Percentiles rank a stretch among this genome's conserved stretches.
These are phyloP conservation scores for Candida maris DNA, from an alignment of 805 yeast species.

Conservation along the genomic window DNA sequence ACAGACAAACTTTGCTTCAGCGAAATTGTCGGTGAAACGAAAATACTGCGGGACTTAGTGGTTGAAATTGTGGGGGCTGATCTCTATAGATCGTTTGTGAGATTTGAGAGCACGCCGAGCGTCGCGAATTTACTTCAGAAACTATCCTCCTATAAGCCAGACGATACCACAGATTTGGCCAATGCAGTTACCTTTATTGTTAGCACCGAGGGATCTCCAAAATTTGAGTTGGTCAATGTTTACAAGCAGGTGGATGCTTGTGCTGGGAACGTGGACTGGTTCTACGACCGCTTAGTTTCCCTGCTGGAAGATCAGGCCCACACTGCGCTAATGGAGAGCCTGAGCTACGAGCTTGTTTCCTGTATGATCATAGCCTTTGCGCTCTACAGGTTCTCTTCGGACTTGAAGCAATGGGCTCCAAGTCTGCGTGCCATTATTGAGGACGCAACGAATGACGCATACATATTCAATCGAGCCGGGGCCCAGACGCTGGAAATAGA, in stretches of 20 bases:
- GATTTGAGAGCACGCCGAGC: conserved; percentile 5
- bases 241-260: conserved; percentile 13
- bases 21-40: conserved; percentile 19
- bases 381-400: conserved; percentile 16
- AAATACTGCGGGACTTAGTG: conserved; percentile 15
- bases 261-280: conserved; percentile 20
- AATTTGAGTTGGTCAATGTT: conserved; percentile 22
- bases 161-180: conserved; percentile 2
- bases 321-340: conserved; percentile 13
- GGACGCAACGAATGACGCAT: conserved; percentile 6
- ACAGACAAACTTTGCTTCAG: conserved; percentile 20
- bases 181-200: conserved; percentile 11
- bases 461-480: conserved; percentile 22
- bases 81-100: conserved; percentile 7
- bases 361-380: conserved; percentile 24
- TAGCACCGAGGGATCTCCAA: conserved; percentile 8
- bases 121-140: conserved; percentile 11
- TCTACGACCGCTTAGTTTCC: conserved; percentile 18
- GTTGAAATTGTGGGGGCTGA: conserved; percentile 16
- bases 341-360: conserved; percentile 23
- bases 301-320: conserved; percentile 11
- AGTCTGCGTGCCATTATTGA: conserved; percentile 19
- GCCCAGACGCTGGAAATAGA: conserved; percentile 3
- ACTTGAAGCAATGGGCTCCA: conserved; percentile 21
- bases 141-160: conserved; percentile 7